Evolutionary conservation across 257 asterid species (phyloP), one percentile per base, ranked within the genome.

Genomic region (Solanum ahanhuiri): DNA sequence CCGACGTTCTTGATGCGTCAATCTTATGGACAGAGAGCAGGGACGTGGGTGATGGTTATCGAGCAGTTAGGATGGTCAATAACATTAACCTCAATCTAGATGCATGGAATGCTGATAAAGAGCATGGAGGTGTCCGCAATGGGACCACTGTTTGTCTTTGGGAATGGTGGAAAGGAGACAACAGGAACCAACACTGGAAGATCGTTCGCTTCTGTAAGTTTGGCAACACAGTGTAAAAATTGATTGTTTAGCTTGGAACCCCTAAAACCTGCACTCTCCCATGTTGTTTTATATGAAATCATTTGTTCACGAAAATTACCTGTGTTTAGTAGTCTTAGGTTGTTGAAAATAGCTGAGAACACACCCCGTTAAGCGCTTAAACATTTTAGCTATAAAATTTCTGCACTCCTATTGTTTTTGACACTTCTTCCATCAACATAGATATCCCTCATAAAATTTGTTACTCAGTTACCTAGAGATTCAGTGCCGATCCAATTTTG

Each of bases 151-250:
- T 96, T 60, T 96, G 91, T 84, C 98, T 96, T 6, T 96, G 98
- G 99, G 99, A 95, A 87, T 96, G 99, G 99, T 94, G 92, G 86
- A 95, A 95, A 89, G 99, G 98, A 14, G 94, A 93, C 5, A 85
- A 85, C 85, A 96, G 94, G 86, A 95, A 96, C 82, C 99, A 96
- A 86, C 94, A 97, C 18, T 96, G 99, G 98, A 95, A 91, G 92
- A 95, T 96, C 69, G 90, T 90, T 54, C 96, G 92, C 63, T 85
- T 91, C 88, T 96, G 99, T 96, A 91, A 94, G 98, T 92, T 90
- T 83, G 85, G 85, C 83, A 81, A n/a, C 88, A 54, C 81, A 51
- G 1, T 79, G 41, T 23, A 28, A 79, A 45, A 45, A 25, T 6
- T 28, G 41, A 28, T 28, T 79, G 37, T 79, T 45, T 45, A 28